Percentiles rank a stretch among this genome's conserved stretches.
These are phyloP conservation scores for Klebsormidium nitens DNA, from an alignment of 139 green algal genomes.

Conservation along the genomic window DNA sequence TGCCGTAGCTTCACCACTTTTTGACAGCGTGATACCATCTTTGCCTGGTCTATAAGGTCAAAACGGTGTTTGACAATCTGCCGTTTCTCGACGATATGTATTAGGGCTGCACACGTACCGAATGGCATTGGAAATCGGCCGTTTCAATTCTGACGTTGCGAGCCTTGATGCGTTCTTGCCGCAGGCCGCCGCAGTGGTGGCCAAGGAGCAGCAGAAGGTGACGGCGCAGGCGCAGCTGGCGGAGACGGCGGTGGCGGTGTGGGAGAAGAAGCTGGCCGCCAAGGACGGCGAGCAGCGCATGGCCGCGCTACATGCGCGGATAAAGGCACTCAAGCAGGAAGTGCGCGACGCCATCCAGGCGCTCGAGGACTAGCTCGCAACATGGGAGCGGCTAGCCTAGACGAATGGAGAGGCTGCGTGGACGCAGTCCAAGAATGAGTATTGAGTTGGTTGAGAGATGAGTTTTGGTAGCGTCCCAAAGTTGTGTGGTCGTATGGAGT, in stretches of 20 bases:
- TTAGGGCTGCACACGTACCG: too few species aligned
- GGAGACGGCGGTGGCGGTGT: constrained; percentile 6
- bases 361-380: constrained; percentile 36
- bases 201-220: constrained; percentile 32
- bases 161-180: too few species aligned
- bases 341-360: constrained; percentile 19
- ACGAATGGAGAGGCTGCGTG: too few species aligned
- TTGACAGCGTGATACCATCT: background rate
- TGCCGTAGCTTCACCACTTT: too few species aligned
- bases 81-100: background rate
- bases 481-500: too few species aligned
- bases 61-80: background rate
- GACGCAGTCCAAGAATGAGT: too few species aligned
- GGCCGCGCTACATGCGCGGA: constrained; percentile 2
- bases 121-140: too few species aligned
- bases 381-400: too few species aligned
- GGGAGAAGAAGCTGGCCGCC: constrained; percentile 17
- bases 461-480: too few species aligned
- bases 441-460: too few species aligned
- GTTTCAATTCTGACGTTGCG: too few species aligned
- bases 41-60: background rate
- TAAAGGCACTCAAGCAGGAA: constrained; percentile 20
- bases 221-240: constrained; percentile 23
- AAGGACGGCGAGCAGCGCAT: constrained; percentile 35
- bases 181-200: constrained; percentile 26